A percentile compares a stretch with the other conserved stretches of the same genome.
These are phyloP conservation scores for Xylaria bambusicola DNA, from an alignment of 495 filamentous ascomycete genomes.

Conservation along the genomic window DNA sequence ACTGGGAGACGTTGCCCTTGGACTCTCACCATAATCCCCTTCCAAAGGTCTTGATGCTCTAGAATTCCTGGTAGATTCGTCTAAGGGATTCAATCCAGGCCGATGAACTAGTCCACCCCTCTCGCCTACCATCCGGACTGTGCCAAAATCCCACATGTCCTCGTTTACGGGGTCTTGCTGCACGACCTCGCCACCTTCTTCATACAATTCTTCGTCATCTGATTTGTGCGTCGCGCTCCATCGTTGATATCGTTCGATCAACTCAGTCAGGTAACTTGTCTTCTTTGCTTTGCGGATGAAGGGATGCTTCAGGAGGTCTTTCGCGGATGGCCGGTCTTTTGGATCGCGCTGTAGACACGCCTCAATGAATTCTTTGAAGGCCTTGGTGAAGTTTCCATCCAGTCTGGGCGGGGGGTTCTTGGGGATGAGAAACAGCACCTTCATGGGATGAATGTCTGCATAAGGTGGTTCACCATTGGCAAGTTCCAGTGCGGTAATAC, in stretches of 20 bases:
- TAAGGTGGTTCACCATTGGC: conserved; percentile 94
- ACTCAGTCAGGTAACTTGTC: conserved; percentile 84
- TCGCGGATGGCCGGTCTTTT: conserved; percentile 81
- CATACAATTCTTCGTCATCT: conserved; percentile 62
- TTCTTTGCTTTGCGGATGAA: conserved; percentile 90
- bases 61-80: conserved; percentile 70
- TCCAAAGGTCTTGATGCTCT: conserved; percentile 52
- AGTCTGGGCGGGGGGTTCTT: conserved; percentile 86
- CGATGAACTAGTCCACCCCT: conserved; percentile 50
- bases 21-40: conserved; percentile 51
- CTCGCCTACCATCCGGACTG: conserved; percentile 70
- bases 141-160: conserved; percentile 96
- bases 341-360: conserved; percentile 86
- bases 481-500: conserved; percentile 93
- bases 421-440: conserved; percentile 94
- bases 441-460: conserved; percentile 98
- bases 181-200: conserved; percentile 42
- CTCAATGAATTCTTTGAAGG: conserved; percentile 94
- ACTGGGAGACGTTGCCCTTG: conserved; percentile 39
- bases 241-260: conserved; percentile 86
- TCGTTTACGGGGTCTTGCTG: conserved; percentile 56
- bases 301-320: conserved; percentile 83
- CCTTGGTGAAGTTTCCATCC: conserved; percentile 81
- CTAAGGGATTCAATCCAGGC: conserved; percentile 64
- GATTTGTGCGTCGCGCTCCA: conserved; percentile 74